These are phyloP conservation scores for Citrus hindsii DNA, from an alignment of 345 rosid species.

Conservation along the genomic window DNA sequence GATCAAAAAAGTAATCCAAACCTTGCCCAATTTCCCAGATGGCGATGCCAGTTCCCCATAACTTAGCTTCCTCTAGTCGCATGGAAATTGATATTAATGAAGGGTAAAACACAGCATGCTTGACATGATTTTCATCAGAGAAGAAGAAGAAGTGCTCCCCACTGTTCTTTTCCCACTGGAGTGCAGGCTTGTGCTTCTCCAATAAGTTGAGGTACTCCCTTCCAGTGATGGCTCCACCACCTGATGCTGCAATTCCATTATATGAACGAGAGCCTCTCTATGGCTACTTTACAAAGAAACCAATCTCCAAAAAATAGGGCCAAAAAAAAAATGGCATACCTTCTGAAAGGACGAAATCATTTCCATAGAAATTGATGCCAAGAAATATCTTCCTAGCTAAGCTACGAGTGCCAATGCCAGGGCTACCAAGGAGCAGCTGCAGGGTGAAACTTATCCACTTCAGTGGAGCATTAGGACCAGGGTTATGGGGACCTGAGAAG, in stretches of 20 bases:
- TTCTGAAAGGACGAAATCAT: slow-evolving; percentile 68
- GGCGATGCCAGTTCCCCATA: slow-evolving; percentile 69
- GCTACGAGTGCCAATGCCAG: slow-evolving; percentile 24
- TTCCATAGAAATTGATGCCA: slow-evolving; percentile 90
- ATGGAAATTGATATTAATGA: slow-evolving; percentile 62
- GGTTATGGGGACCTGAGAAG: slow-evolving; percentile 70
- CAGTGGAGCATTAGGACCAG: slow-evolving; percentile 96
- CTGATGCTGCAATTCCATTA: slow-evolving; percentile 37
- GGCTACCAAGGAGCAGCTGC: slow-evolving; percentile 55
- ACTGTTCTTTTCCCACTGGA: slow-evolving; percentile 80
- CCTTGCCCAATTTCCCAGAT: slow-evolving; percentile 98
- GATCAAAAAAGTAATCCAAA: slow-evolving; percentile 76
- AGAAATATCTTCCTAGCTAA: slow-evolving; percentile 67
- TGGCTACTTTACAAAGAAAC: background rate
- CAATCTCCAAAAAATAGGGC: background rate
- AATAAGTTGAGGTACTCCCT: slow-evolving; percentile 67
- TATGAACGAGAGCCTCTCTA: slow-evolving; percentile 6
- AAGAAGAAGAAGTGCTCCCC: slow-evolving; percentile 74
- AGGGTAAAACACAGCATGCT: slow-evolving; percentile 86
- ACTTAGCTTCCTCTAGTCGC: slow-evolving; percentile 78
- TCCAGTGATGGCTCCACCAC: slow-evolving; percentile 71
- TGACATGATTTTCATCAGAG: slow-evolving; percentile 43
- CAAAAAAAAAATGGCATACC: slow-evolving; percentile 39
- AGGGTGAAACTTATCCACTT: slow-evolving; percentile 68
- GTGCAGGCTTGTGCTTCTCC: slow-evolving; percentile 61